Evolutionary conservation across 2,329 filamentous ascomycete genomes (phyloP).

Genomic region (Nothophoma quercina): DNA sequence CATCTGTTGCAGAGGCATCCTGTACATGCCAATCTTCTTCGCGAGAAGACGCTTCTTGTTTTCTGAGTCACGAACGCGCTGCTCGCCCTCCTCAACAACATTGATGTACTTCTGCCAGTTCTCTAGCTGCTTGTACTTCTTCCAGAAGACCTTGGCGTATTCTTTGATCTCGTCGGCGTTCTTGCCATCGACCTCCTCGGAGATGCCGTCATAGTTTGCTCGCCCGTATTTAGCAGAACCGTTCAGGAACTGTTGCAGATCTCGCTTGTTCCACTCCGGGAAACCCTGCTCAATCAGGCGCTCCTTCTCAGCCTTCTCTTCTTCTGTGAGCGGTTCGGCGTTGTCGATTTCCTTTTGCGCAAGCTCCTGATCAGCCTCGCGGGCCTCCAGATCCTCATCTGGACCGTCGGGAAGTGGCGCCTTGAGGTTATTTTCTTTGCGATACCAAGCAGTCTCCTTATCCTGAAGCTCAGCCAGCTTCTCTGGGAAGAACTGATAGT

Average conservation of each 20-base stretch:
- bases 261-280: constrained; percentile 92
- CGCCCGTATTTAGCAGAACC: constrained; percentile 93
- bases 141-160: constrained; percentile 96
- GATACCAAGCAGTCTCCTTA: constrained; percentile 92
- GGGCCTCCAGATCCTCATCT: constrained; percentile 84
- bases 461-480: constrained; percentile 89
- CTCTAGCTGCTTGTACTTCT: constrained; percentile 86
- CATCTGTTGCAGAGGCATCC: constrained; percentile 96
- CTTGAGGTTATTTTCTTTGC: constrained; percentile 96
- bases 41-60: constrained; percentile 91
- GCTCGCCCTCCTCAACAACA: constrained; percentile 91
- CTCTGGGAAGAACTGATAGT: constrained; percentile 96
- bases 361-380: constrained; percentile 84
- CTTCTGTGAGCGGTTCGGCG: constrained; percentile 84
- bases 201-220: constrained; percentile 82
- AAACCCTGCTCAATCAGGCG: constrained; percentile 85
- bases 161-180: constrained; percentile 81
- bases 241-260: constrained; percentile 98
- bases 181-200: constrained; percentile 92
- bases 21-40: constrained; percentile 95
- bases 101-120: constrained; percentile 90
- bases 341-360: constrained; percentile 95
- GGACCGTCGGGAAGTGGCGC: constrained; percentile 87
- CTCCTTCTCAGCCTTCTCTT: constrained; percentile 87
- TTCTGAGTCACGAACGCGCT: constrained; percentile 85